Evolutionary conservation across 768 basidiomycete species (phyloP).

Genomic region (Termitomyces bulborhizus): DNA sequence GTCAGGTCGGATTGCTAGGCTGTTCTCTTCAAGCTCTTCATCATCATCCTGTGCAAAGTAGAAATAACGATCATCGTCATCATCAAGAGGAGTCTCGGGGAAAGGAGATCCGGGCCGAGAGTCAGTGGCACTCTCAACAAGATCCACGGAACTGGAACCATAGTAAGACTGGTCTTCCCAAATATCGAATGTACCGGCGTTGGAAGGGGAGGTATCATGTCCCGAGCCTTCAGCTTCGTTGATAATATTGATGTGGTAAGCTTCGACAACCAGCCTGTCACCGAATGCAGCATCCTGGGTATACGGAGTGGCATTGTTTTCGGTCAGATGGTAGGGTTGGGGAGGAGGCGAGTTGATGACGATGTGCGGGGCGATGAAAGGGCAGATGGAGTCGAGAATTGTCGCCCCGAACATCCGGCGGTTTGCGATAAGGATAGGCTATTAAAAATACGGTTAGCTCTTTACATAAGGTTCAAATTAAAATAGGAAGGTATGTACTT

Average conservation of each 20-base stretch:
- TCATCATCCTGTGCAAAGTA: constrained; percentile 7
- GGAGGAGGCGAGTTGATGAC: constrained; percentile 33
- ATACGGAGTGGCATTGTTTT: constrained; percentile 27
- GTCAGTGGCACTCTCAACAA: constrained; percentile 8
- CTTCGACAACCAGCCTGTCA: constrained; percentile 25
- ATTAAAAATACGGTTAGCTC: background rate
- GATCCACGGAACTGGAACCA: constrained; percentile 9
- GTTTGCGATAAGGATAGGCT: constrained; percentile 24
- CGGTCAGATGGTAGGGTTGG: constrained; percentile 31
- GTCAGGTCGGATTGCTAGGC: background rate
- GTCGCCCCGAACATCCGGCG: constrained; percentile 22
- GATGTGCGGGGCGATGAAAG: constrained; percentile 40
- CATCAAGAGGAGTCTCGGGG: constrained; percentile 20
- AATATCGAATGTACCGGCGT: background rate
- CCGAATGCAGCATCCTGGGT: constrained; percentile 32
- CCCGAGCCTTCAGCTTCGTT: constrained; percentile 14
- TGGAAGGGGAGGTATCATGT: background rate
- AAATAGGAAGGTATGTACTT: constrained; percentile 16
- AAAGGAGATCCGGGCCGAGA: constrained; percentile 15
- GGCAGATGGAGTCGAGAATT: constrained; percentile 37
- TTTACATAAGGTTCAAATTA: background rate
- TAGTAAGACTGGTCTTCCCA: background rate
- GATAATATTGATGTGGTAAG: constrained; percentile 18
- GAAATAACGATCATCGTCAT: constrained; percentile 13
- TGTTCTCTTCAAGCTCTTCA: constrained; percentile 2